Conservation (phyloP, 805 yeast genomes). For the Lipomyces sp. region DNA sequence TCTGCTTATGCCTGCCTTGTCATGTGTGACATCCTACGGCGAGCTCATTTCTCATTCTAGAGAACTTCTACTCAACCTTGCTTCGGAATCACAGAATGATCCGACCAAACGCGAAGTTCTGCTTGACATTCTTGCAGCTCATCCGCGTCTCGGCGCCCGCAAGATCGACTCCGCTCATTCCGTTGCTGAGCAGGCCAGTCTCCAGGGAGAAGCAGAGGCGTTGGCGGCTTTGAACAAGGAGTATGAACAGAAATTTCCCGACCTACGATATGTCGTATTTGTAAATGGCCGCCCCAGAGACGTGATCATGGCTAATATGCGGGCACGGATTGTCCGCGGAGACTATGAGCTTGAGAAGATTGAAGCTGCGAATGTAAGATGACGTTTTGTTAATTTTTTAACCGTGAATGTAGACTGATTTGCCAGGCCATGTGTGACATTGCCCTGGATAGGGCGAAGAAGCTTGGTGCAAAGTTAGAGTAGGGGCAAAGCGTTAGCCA, state of each 20-base stretch:
- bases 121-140: conserved; percentile 74
- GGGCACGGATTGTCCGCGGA: conserved; percentile 58
- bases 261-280: conserved; percentile 83
- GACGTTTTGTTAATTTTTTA: neutral
- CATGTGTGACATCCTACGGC: conserved; percentile 37
- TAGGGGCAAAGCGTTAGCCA: neutral
- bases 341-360: conserved; percentile 60
- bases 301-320: conserved; percentile 68
- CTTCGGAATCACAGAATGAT: conserved; percentile 40
- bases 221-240: conserved; percentile 56
- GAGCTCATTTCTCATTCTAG: conserved; percentile 57
- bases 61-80: conserved; percentile 46
- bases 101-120: conserved; percentile 40
- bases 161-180: conserved; percentile 65
- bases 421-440: conserved; percentile 86
- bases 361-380: conserved; percentile 62
- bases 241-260: conserved; percentile 69
- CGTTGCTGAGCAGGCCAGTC: conserved; percentile 68
- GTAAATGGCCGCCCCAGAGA: conserved; percentile 80
- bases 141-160: conserved; percentile 80
- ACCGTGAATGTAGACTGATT: neutral
- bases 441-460: conserved; percentile 75
- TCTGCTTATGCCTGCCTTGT: conserved; percentile 46
- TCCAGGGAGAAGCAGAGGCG: conserved; percentile 55
- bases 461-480: conserved; percentile 45